Evolutionary conservation across 2,329 filamentous ascomycete genomes (phyloP), one percentile per base, ranked within the genome.

Genomic region (Sporothrix brunneoviolacea): DNA sequence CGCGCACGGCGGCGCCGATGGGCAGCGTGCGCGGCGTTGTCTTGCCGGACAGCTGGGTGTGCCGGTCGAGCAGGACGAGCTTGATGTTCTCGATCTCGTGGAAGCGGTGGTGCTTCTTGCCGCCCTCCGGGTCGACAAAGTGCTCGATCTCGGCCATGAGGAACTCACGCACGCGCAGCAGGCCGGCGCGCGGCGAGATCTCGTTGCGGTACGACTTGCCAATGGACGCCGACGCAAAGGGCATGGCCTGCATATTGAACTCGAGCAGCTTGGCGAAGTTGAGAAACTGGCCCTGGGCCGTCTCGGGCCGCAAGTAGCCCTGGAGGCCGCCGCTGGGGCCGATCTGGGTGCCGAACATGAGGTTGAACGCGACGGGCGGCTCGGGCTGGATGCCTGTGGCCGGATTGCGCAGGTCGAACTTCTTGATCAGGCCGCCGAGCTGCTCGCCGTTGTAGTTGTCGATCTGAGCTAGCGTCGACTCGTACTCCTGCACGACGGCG

Each of bases 61-160:
- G 75, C 40, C 88, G 85, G 66, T 93, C 86, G 41, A 98, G 79
- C 22, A 98, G 80, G 49, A 84, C 80, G 52, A 98, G 77, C 72
- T 95, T 85, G 41, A 93, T 71, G 59, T 95, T 75, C 64, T 88
- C 84, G 53, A 98, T 84, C 62, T 95, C 88, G 40, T 81, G 70
- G 70, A 98, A 98, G 51, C 91, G 86, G 47, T 78, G 71, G 67
- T 98, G 93, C 72, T 93, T 94, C 82, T 98, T 98, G 70, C 90
- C 89, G 64, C 89, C 83, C 63, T 93, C 77, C 10, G 93, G 93
- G 63, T 98, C 93, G 59, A 98, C 93, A 65, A 88, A 98, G 69
- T 98, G 93, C 74, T 98, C 93, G 60, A 98, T 95, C 71, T 98
- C 93, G 21, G 91, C 93, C 93, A 98, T 97, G 61, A 96, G 72